Base-by-base conservation (phyloP, 2,329 filamentous ascomycete species). In the Grosmannia serpens region DNA sequence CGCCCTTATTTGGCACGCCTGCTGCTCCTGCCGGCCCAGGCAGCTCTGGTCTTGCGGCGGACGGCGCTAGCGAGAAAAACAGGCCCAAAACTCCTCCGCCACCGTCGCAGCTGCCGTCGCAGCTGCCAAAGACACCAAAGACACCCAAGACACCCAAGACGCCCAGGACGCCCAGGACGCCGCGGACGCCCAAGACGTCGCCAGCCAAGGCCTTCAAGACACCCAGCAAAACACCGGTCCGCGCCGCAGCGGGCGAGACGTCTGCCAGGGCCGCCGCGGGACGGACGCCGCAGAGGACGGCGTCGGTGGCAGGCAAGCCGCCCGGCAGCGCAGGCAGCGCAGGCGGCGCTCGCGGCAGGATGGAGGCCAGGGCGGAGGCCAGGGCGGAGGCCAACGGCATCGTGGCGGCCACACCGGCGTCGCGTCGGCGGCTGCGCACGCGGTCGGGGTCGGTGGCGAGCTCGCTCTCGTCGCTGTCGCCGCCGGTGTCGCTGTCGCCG, bases 381-480 rank as follows among this genome's bases (percentile, higher is more conserved):
- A 6, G 2, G 15, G 13, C 35, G 22, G 11, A 24, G 17, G 33
- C 52, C 8, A 20, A 17, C 22, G 27, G 22, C 13, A n/a, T n/a
- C 15, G 38, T n/a, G n/a, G n/a, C n/a, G n/a, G n/a, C n/a, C 1
- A 53, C 53, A 13, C 33, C 58, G 20, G 22, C 59, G n/a, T 29
- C 44, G 17, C 47, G 38, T 7, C 57, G 38, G 2, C 46, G 53
- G 17, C 60, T 26, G 20, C 60, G 38, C 56, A 61, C 62, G 57
- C 64, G 65, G 10, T 62, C 62, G 13, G 64, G 64, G 29, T 64
- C 64, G 56, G 63, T 60, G 53, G 61, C 56, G 11, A 65, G 63
- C 56, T 60, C 63, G 11, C 61, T 62, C 22, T 71, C 70, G n/a
- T 69, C 69, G n/a, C 66, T 72, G 11, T 71, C 70, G 11, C 68